Evolutionary conservation across 805 yeast species (phyloP), one percentile per base, ranked within the genome.

Genomic region (Hanseniaspora vineae): DNA sequence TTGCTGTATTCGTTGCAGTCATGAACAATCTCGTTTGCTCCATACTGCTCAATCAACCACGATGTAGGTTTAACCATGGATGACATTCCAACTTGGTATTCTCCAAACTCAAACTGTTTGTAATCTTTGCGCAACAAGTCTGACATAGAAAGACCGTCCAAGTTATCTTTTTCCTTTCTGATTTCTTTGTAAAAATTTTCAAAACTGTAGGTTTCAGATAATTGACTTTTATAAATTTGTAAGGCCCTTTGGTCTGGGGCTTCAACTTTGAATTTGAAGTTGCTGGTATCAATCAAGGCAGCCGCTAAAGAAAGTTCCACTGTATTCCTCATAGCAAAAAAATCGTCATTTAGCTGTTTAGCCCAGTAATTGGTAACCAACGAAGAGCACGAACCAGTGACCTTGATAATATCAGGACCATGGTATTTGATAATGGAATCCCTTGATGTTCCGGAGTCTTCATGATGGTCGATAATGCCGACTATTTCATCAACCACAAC

Each of bases 381-480:
- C 14, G 86, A 72, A 4, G 87, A 74, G 61, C 96, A 88, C 50
- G 96, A 84, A 0, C 97, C 97, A 44, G 76, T 66, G 2, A 70
- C 65, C 42, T 66, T 62, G 42, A 89, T 69, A 2, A 82, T 64
- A 47, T 92, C 65, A 0, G 96, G 96, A 1, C 59, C 56, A 15
- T 49, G 46, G 17, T 42, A 45, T 14, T 32, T 37, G 2, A 52
- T 51, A 11, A 57, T 46, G 0, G 78, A 78, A 42, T 75, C 67
- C 15, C 53, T 35, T 53, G 69, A 77, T 9, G 65, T 61, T 0
- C 66, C 66, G 52, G 80, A 83, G 56, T 89, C 96, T 15, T 72
- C 82, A 60, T 90, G 98, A 60, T 90, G 98, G 60, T 90, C 98
- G 23, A 92, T 76, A 6, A 92, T 77, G 0, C 80, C 81, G 1